Percentiles rank a stretch among this genome's conserved stretches.
These are phyloP conservation scores for Spergularia azorica DNA, from an alignment of 179 eudicot genomes.

Conservation along the genomic window DNA sequence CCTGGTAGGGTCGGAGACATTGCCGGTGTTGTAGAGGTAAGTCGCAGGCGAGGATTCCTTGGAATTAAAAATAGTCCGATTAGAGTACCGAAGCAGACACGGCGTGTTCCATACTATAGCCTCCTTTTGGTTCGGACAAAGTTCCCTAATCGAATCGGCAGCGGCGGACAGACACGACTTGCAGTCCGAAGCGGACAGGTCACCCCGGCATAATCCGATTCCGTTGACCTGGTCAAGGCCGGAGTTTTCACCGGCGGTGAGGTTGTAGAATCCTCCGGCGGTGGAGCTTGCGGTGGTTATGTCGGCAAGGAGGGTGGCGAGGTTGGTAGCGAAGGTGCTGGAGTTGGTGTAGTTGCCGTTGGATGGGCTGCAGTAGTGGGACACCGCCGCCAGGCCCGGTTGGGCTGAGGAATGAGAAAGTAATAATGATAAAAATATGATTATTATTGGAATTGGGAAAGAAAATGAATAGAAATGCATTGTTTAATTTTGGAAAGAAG, in stretches of 20 bases:
- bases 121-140: slow-evolving; percentile 45
- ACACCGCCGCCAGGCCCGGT: not conserved
- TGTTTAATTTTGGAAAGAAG: not conserved
- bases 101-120: slow-evolving; percentile 33
- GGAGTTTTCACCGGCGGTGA: slow-evolving; percentile 26
- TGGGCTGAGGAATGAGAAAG: not conserved
- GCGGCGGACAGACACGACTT: slow-evolving; percentile 21
- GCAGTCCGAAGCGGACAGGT: slow-evolving; percentile 24
- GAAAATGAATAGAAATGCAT: not conserved
- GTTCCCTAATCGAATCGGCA: not conserved
- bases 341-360: slow-evolving; percentile 33
- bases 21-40: not conserved
- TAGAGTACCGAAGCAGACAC: slow-evolving; percentile 43
- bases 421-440: not conserved
- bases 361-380: not conserved
- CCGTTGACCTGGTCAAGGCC: slow-evolving; percentile 25
- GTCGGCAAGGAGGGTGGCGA: slow-evolving; percentile 30
- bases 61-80: slow-evolving; percentile 11
- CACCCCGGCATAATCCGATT: slow-evolving; percentile 31
- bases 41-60: not conserved
- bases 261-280: slow-evolving; percentile 24
- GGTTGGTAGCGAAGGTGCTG: slow-evolving; percentile 37
- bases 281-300: slow-evolving; percentile 21
- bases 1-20: slow-evolving; percentile 17
- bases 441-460: not conserved